A percentile compares a stretch with the other conserved stretches of the same genome.
Evolutionary conservation across 108 stramenopile species (phyloP).

Genomic region (Pseudonitzschia delicatissima): DNA sequence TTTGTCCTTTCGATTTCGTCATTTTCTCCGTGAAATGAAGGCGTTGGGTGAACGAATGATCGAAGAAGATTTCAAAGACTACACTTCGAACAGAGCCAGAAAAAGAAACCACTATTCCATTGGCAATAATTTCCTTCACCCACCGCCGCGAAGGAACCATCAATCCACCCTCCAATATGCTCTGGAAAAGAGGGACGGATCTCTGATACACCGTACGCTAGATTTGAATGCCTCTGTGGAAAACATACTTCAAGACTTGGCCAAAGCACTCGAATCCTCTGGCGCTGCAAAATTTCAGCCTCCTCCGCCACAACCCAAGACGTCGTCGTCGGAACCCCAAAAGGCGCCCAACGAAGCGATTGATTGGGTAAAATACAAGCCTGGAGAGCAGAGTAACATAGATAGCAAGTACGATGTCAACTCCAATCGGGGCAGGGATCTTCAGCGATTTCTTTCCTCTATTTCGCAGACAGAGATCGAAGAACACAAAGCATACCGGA

Average conservation of each 20-base stretch:
- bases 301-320: conserved; percentile 40
- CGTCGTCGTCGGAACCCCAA: not conserved
- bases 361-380: not conserved
- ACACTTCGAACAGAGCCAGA: conserved; percentile 19
- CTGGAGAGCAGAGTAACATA: not conserved
- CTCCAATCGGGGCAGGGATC: conserved; percentile 44
- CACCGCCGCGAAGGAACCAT: conserved; percentile 8
- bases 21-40: not conserved
- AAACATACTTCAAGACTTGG: conserved; percentile 52
- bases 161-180: conserved; percentile 30
- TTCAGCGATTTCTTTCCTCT: conserved; percentile 45
- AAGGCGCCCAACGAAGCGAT: not conserved
- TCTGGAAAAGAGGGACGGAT: conserved; percentile 70
- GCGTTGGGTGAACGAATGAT: conserved; percentile 52
- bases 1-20: not conserved
- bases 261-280: conserved; percentile 36
- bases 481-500: conserved; percentile 48
- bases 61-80: conserved; percentile 55
- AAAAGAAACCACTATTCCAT: not conserved
- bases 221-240: conserved; percentile 51
- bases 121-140: not conserved
- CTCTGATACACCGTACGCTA: conserved; percentile 44
- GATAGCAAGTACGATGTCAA: conserved; percentile 41
- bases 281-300: conserved; percentile 32
- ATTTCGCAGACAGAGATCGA: conserved; percentile 44